Percentiles rank a stretch among this genome's conserved stretches.
phyloP scores from a whole-genome alignment of 305 asterid species.

The Solanum hybrid region DNA sequence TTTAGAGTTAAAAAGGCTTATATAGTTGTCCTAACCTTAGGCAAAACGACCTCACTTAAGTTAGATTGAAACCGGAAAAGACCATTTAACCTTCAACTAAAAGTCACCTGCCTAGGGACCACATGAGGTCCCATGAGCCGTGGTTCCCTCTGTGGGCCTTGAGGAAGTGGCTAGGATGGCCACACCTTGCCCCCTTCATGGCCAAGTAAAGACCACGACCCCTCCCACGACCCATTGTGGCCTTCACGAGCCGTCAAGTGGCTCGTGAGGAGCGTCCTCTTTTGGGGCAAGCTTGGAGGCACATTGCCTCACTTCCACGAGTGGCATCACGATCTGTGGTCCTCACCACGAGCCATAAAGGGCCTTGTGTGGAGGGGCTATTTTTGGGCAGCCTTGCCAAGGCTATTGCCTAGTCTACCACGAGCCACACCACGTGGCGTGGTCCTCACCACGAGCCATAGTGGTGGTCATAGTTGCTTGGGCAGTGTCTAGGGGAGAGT shows the following conservation, averaged over 20 bases:
- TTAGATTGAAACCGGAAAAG: too few relatives aligned
- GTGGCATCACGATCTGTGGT: not conserved
- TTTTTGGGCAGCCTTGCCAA: not conserved
- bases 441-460: not conserved
- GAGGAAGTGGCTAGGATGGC: not conserved
- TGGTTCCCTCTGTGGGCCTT: not conserved
- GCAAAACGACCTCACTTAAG: not conserved
- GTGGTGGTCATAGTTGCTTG: not conserved
- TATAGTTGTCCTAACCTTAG: not conserved
- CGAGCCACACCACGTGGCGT: not conserved
- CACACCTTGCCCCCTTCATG: not conserved
- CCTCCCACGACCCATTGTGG: not conserved
- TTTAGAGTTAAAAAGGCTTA: too few relatives aligned
- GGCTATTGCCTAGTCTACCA: not conserved
- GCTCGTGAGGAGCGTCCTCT: not conserved
- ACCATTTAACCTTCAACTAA: too few relatives aligned
- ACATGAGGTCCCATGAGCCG: not conserved
- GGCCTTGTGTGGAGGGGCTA: not conserved
- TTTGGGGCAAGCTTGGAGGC: not conserved
- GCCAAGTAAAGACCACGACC: not conserved
- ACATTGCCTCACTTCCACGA: not conserved
- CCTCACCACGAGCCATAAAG: not conserved
- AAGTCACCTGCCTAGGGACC: not conserved
- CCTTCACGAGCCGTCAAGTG: not conserved
- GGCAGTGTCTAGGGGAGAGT: not conserved